phyloP scores from a whole-genome alignment of 225 moss, liverwort and hornwort species.

The Pseudisothecium myosuroides region DNA sequence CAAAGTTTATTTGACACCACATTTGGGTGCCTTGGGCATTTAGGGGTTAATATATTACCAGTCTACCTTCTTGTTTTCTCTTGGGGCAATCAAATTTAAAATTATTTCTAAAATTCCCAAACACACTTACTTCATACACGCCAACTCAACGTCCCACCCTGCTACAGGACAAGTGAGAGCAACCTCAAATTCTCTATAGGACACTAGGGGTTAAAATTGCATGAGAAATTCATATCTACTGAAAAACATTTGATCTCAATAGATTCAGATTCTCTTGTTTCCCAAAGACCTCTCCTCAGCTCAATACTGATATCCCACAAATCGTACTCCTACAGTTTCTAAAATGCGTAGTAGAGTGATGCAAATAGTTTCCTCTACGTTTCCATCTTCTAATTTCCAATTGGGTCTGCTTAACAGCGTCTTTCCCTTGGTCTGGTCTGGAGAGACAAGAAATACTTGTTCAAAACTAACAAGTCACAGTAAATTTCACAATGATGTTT shows the following conservation, averaged over 20 bases:
- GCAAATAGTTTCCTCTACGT: background rate
- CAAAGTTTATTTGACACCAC: no score
- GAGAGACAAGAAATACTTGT: background rate
- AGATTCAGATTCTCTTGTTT: background rate
- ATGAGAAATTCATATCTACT: background rate
- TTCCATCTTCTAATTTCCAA: background rate
- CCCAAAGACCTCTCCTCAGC: background rate
- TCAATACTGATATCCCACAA: no score
- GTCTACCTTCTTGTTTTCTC: background rate
- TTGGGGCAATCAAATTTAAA: background rate
- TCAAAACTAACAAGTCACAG: background rate
- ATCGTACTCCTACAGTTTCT: background rate
- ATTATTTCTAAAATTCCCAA: background rate
- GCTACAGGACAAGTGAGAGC: background rate
- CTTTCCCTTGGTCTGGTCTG: background rate
- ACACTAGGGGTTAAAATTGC: background rate
- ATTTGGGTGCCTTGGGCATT: no score
- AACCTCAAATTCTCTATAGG: background rate
- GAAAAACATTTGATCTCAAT: background rate
- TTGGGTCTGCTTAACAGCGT: background rate
- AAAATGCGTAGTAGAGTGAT: background rate
- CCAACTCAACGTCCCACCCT: background rate
- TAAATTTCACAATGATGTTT: background rate
- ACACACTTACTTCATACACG: background rate
- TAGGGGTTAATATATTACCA: background rate